These are phyloP conservation scores for Verticillium dahliae DNA, from an alignment of 2,329 filamentous ascomycete genomes.

Conservation along the genomic window DNA sequence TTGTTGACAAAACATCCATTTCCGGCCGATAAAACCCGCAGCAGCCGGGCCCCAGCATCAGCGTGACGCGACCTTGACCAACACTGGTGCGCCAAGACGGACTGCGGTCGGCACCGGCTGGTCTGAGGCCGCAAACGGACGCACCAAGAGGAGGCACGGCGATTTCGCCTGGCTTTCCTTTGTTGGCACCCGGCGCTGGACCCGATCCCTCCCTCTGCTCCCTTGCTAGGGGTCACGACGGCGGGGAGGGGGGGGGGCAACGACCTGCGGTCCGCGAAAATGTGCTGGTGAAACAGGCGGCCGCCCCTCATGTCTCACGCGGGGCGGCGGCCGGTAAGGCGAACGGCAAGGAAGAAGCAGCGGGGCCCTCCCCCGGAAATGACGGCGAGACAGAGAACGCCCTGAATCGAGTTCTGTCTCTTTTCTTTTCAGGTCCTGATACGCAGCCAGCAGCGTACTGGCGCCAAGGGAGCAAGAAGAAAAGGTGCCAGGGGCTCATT, in stretches of 20 bases:
- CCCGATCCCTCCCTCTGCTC: not conserved
- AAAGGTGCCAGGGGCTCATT: not conserved
- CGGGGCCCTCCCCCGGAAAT: not conserved
- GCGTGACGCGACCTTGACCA: no score
- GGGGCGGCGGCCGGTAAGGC: not conserved
- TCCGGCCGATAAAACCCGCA: not conserved
- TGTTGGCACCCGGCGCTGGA: not conserved
- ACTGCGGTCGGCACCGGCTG: not conserved
- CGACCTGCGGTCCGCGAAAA: not conserved
- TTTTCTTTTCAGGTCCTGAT: not conserved
- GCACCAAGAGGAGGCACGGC: not conserved
- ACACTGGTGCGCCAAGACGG: not conserved
- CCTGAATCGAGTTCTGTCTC: not conserved
- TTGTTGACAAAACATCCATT: not conserved
- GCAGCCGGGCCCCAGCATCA: not conserved
- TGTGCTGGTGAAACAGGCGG: not conserved
- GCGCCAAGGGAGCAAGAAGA: not conserved
- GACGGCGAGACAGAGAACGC: not conserved
- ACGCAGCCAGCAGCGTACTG: not conserved
- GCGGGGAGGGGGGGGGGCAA: no score
- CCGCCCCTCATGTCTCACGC: not conserved
- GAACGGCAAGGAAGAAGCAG: not conserved
- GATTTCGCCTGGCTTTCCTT: not conserved
- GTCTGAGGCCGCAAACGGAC: not conserved
- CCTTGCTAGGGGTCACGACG: not conserved